Conservation (phyloP, 2,329 filamentous ascomycete species). For the Knoxdaviesia capensis region DNA sequence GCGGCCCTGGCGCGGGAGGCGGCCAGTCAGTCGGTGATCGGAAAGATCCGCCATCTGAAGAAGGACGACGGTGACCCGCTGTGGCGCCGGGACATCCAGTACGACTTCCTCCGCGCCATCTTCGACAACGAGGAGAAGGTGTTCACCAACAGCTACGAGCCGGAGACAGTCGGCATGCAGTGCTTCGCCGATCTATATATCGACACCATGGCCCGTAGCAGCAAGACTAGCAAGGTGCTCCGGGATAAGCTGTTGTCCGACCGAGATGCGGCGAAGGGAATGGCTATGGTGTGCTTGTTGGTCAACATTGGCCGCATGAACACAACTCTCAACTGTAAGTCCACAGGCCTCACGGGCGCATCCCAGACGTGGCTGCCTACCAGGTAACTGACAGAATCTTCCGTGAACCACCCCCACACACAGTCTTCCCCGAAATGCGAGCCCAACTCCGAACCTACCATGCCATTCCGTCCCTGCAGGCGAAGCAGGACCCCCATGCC, state of each 20-base stretch:
- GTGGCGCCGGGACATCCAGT: conserved; percentile 77
- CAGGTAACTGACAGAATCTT: not conserved
- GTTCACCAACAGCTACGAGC: conserved; percentile 83
- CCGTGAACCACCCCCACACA: not conserved
- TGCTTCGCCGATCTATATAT: conserved; percentile 94
- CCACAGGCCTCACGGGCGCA: not conserved
- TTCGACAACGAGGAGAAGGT: conserved; percentile 56
- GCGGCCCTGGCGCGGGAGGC: conserved; percentile 8
- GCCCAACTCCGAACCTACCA: conserved; percentile 95
- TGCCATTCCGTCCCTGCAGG: conserved; percentile 88
- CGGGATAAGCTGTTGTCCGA: conserved; percentile 92
- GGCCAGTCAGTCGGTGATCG: conserved; percentile 19
- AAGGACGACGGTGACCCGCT: conserved; percentile 77
- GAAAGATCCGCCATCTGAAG: conserved; percentile 69
- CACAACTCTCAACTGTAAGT: conserved; percentile 85
- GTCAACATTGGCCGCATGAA: conserved; percentile 99
- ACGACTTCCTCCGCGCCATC: conserved; percentile 62
- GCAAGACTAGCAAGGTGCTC: conserved; percentile 96
- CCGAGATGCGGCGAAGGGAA: conserved; percentile 78
- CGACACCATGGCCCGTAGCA: conserved; percentile 94
- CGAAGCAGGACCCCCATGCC: conserved; percentile 80
- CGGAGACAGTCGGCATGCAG: conserved; percentile 35
- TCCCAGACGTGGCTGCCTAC: not conserved
- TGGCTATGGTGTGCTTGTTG: conserved; percentile 97
- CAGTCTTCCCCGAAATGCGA: conserved; percentile 98